Evolutionary conservation across 2,329 filamentous ascomycete genomes (phyloP).

Genomic region (Aspergillus alliaceus): DNA sequence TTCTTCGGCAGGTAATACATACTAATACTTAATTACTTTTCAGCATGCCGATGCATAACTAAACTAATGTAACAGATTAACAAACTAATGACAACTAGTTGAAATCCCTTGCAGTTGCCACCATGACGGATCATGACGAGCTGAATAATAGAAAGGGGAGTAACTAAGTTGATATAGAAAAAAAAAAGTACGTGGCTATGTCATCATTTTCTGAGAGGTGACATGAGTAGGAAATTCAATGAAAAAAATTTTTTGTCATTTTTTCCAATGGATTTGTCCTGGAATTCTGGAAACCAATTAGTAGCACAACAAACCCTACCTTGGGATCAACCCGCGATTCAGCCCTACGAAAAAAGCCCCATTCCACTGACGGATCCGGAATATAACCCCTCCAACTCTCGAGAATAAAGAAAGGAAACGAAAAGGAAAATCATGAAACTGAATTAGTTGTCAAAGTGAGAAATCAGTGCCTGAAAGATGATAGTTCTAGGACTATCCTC

Average conservation of each 20-base stretch:
- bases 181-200: background rate
- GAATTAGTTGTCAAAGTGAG: background rate
- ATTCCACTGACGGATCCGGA: background rate
- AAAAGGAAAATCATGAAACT: background rate
- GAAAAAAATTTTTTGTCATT: too few species aligned
- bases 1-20: background rate
- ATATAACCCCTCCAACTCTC: background rate
- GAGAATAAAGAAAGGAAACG: too few species aligned
- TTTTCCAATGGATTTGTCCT: too few species aligned
- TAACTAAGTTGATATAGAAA: too few species aligned
- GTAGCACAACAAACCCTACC: background rate
- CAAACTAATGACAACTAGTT: background rate
- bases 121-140: background rate
- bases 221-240: too few species aligned
- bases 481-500: too few species aligned
- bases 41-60: background rate
- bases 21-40: too few species aligned
- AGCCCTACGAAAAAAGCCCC: slow-evolving; percentile 6
- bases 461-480: too few species aligned
- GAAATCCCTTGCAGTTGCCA: background rate
- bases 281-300: background rate
- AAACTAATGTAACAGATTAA: background rate
- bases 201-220: background rate
- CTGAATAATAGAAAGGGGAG: background rate
- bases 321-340: slow-evolving; percentile 3